Base-by-base conservation (phyloP, 805 yeast species). In the Schwanniomyces vanrijiae region DNA sequence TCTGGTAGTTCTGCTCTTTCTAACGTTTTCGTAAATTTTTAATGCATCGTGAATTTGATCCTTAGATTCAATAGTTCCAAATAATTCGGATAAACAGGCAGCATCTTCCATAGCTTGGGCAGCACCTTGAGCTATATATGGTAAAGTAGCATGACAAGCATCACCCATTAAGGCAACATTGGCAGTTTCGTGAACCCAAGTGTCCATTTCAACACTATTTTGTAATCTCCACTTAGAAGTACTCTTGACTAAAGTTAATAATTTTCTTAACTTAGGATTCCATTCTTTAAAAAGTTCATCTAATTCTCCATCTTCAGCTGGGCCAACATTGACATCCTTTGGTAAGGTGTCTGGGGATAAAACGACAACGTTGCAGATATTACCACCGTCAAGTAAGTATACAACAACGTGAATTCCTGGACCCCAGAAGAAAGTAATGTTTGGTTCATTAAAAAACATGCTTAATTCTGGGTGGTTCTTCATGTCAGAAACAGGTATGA, bases 71-170 rank as follows among this genome's bases (percentile, higher is more conserved):
- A 55, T 49, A 20, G 49, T 47, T 6, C 47, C 43, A 14, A 64
- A 48, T 31, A 58, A 42, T 10, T 53, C 59, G 11, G 63, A 57
- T 25, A 64, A 45, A 6, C 58, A 64, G 1, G 65, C 69, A 14
- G 67, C 68, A 50, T 64, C 69, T 48, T 64, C 69, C 33, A 64
- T 50, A 3, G 69, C 67, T 56, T 62, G 64, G 6, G 66, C 61
- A 7, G 69, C 69, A n/a, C 69, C 68, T 7, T 58, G 51, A 6
- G 69, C 65, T 16, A 65, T 53, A 48, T 65, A 65, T 9, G 69
- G 69, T 24, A 68, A 60, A 46, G 68, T 68, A 11, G 71, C 68
- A 46, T 68, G 73, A 26, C 61, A 56, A 1, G 73, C 60, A 47
- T 68, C 73, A 2, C 73, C 73, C 42, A 68, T 53, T 28, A 68